phyloP scores from a whole-genome alignment of 805 yeast species.

The Ogataea nitratoaversa region DNA sequence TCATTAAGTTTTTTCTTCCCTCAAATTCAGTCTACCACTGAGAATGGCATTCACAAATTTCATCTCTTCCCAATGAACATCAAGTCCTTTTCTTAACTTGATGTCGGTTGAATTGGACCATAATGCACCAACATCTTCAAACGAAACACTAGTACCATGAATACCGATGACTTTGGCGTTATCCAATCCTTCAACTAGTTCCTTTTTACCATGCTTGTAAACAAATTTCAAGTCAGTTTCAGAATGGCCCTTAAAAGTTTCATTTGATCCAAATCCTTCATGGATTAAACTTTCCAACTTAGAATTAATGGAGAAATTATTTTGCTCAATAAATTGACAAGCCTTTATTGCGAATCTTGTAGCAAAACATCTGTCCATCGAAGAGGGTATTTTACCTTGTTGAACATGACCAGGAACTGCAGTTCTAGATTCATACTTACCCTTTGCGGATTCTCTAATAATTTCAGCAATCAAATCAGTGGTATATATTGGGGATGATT shows the following conservation, averaged over 20 bases:
- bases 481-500: constrained; percentile 76
- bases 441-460: constrained; percentile 64
- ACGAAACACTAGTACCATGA: constrained; percentile 59
- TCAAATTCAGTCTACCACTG: constrained; percentile 61
- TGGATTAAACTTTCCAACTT: constrained; percentile 11
- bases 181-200: constrained; percentile 32
- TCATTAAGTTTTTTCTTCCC: constrained; percentile 32
- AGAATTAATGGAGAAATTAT: constrained; percentile 12
- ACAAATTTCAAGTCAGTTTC: constrained; percentile 45
- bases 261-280: constrained; percentile 23
- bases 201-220: constrained; percentile 45
- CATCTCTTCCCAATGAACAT: constrained; percentile 65
- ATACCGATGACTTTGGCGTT: constrained; percentile 66
- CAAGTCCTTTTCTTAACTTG: constrained; percentile 58
- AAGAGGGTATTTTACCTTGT: constrained; percentile 94
- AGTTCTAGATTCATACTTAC: constrained; percentile 82
- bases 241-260: constrained; percentile 19
- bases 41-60: constrained; percentile 59
- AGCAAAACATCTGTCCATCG: constrained; percentile 89
- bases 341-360: constrained; percentile 88
- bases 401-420: constrained; percentile 98
- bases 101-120: constrained; percentile 61
- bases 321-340: constrained; percentile 77
- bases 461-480: constrained; percentile 82
- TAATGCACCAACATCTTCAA: constrained; percentile 51